These are phyloP conservation scores for Arabis hirsuta DNA, from an alignment of 345 rosid genomes.

Conservation along the genomic window DNA sequence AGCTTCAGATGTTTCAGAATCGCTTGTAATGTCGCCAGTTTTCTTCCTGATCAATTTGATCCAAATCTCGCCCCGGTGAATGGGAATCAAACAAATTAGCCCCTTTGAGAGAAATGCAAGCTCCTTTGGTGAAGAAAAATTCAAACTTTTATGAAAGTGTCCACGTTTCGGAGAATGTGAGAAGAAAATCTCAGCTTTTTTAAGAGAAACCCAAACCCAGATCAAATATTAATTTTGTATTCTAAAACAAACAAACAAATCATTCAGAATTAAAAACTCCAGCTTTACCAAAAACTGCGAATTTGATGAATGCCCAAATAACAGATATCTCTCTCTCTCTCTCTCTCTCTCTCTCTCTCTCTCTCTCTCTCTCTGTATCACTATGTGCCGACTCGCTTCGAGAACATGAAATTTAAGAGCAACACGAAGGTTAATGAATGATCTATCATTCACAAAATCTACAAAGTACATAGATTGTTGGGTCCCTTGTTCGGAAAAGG, in stretches of 20 bases:
- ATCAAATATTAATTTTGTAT: background rate
- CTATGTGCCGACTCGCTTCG: constrained; percentile 8
- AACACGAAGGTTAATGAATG: background rate
- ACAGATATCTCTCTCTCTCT: background rate
- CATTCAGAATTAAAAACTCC: background rate
- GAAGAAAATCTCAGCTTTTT: constrained; percentile 16
- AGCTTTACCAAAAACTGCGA: background rate
- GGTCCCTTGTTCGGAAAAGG: background rate
- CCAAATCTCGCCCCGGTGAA: constrained; percentile 6
- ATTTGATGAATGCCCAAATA: background rate
- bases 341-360: background rate
- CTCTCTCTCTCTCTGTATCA: background rate
- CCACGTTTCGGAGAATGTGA: constrained; percentile 1
- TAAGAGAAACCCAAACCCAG: constrained; percentile 2
- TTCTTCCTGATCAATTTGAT: constrained; percentile 14
- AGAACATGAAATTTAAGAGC: background rate
- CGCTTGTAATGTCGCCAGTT: constrained; percentile 37
- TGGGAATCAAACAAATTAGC: background rate
- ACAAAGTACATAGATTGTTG: background rate
- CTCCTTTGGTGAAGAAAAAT: background rate
- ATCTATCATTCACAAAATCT: background rate
- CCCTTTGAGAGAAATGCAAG: background rate
- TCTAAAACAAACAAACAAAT: background rate
- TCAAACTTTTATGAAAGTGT: constrained; percentile 9
- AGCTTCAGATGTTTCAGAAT: constrained; percentile 26